Evolutionary conservation across 768 basidiomycete species (phyloP).

Genomic region (Pleurotus pulmonarius): DNA sequence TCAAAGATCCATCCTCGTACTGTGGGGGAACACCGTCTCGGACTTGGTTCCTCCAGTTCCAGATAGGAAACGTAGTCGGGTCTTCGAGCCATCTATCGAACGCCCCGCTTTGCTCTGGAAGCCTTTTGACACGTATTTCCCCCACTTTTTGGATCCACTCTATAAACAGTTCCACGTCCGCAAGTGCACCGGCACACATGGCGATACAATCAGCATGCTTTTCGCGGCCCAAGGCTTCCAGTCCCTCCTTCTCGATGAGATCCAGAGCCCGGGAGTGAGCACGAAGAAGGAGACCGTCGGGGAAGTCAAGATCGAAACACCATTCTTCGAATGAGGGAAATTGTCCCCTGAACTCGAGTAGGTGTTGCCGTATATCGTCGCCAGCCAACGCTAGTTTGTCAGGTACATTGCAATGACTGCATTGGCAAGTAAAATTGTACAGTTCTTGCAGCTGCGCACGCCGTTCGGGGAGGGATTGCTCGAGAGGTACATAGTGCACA

Average conservation of each 20-base stretch:
- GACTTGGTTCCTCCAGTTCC: conserved; percentile 2
- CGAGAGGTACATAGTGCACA: conserved; percentile 27
- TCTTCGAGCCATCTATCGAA: conserved; percentile 6
- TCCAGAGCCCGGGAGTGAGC: conserved; percentile 25
- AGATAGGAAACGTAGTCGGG: neutral
- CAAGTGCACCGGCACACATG: conserved; percentile 38
- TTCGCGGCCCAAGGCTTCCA: conserved; percentile 20
- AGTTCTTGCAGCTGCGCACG: conserved; percentile 14
- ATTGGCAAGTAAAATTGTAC: conserved; percentile 31
- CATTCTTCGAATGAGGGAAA: conserved; percentile 30
- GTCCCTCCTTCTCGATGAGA: conserved; percentile 28
- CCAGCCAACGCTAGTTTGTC: conserved; percentile 14
- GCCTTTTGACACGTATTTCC: neutral
- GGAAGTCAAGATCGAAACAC: conserved; percentile 23
- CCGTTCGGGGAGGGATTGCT: conserved; percentile 18
- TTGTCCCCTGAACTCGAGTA: conserved; percentile 21
- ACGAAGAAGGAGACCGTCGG: conserved; percentile 26
- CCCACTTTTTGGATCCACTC: conserved; percentile 25
- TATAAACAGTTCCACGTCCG: conserved; percentile 30
- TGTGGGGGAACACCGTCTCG: neutral
- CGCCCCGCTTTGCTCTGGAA: neutral
- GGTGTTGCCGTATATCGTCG: conserved; percentile 24
- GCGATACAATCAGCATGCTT: conserved; percentile 34
- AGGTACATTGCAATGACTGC: conserved; percentile 20
- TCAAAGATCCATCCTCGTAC: neutral